phyloP scores from a whole-genome alignment of 2,329 filamentous ascomycete genomes.

The Fusarium phyllophilum region DNA sequence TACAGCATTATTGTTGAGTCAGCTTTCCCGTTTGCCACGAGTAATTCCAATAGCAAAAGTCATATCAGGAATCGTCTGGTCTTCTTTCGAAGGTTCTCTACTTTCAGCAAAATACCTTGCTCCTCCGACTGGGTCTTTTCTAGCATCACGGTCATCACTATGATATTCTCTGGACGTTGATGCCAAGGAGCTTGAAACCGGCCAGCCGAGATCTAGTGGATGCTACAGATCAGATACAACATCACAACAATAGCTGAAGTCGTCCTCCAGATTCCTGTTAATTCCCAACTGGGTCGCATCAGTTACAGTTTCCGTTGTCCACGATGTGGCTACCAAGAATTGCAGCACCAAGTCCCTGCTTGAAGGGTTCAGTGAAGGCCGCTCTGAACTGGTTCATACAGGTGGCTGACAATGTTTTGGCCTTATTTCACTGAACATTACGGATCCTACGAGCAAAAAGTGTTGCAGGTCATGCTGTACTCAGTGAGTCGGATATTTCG shows the following conservation, averaged over 20 bases:
- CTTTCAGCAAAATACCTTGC: not conserved
- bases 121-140: not conserved
- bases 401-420: accelerated
- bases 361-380: not conserved
- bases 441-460: no score
- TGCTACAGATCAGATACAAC: not conserved
- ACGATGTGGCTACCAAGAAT: not conserved
- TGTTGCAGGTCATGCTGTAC: not conserved
- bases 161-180: no score
- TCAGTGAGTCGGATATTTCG: not conserved
- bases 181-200: not conserved
- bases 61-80: not conserved
- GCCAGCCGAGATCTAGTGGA: not conserved
- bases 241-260: no score
- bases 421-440: not conserved
- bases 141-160: not conserved
- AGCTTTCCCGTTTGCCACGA: not conserved
- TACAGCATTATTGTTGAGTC: not conserved
- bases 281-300: accelerated
- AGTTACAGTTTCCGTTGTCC: no score
- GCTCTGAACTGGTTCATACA: not conserved
- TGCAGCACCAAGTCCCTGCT: not conserved
- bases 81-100: not conserved
- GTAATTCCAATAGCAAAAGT: no score
- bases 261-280: not conserved